Conservation (phyloP, 2,329 filamentous ascomycete genomes). For the Colletotrichum shisoi region DNA sequence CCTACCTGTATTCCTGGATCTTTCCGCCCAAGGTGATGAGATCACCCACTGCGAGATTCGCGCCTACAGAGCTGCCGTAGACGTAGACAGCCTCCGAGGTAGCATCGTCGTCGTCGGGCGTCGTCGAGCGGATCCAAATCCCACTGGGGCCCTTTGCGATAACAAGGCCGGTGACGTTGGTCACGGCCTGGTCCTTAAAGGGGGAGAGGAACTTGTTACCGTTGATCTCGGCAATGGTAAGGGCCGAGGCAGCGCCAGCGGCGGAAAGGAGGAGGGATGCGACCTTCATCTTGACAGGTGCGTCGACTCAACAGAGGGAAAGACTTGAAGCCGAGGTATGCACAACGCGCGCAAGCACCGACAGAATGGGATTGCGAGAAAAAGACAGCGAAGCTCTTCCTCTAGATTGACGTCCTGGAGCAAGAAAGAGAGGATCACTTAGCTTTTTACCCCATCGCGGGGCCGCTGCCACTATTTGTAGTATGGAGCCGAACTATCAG, state of each 20-base stretch:
- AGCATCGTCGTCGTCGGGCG: slow-evolving; percentile 61
- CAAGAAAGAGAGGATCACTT: neutral
- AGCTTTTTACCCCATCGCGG: neutral
- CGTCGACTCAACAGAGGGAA: neutral
- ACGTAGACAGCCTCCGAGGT: slow-evolving; percentile 74
- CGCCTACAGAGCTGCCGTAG: slow-evolving; percentile 61
- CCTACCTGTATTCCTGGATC: slow-evolving; percentile 65
- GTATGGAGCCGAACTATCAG: slow-evolving; percentile 11
- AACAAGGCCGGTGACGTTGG: slow-evolving; percentile 68
- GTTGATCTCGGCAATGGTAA: slow-evolving; percentile 70
- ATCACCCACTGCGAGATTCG: slow-evolving; percentile 67
- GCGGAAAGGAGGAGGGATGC: slow-evolving; percentile 44
- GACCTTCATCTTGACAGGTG: slow-evolving; percentile 46
- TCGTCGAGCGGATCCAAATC: slow-evolving; percentile 69
- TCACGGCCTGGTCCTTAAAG: slow-evolving; percentile 63
- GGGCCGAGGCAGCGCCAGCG: slow-evolving; percentile 47
- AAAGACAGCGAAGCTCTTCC: slow-evolving; percentile 13
- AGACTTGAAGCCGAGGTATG: neutral
- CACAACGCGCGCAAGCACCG: slow-evolving; percentile 4
- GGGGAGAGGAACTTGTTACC: slow-evolving; percentile 70
- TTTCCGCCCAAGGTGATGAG: slow-evolving; percentile 67
- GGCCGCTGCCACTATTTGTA: slow-evolving; percentile 7
- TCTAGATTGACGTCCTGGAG: slow-evolving; percentile 29
- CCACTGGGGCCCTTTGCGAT: slow-evolving; percentile 69
- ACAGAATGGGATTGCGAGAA: slow-evolving; percentile 16